A percentile compares a stretch with the other conserved stretches of the same genome.
Evolutionary conservation across 2,329 filamentous ascomycete species (phyloP).

Genomic region (Dothiorella sarmentorum): DNA sequence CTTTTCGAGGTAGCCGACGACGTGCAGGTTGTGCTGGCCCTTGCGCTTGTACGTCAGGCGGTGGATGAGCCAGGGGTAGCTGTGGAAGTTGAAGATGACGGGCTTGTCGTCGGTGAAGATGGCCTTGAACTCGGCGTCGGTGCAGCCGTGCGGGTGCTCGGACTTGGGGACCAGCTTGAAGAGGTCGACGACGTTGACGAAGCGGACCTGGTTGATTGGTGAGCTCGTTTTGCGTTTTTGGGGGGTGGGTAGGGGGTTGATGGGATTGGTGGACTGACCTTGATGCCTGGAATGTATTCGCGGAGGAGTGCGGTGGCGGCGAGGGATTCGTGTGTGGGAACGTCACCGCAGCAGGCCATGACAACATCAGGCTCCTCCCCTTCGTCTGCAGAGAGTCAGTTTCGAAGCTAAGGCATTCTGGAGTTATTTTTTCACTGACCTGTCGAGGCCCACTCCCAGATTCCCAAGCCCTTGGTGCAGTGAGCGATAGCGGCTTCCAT

Average conservation of each 20-base stretch:
- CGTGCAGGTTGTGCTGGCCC: slow-evolving; percentile 64
- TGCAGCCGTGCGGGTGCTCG: slow-evolving; percentile 71
- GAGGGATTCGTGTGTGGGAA: slow-evolving; percentile 69
- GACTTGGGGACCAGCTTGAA: slow-evolving; percentile 71
- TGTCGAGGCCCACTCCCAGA: slow-evolving; percentile 72
- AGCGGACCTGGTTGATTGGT: slow-evolving; percentile 61
- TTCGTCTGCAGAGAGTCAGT: slow-evolving; percentile 44
- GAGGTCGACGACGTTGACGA: slow-evolving; percentile 76
- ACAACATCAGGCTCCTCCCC: slow-evolving; percentile 68
- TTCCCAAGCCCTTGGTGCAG: slow-evolving; percentile 74
- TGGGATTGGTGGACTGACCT: slow-evolving; percentile 31
- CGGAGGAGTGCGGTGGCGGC: slow-evolving; percentile 72
- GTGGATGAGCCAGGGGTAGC: slow-evolving; percentile 77
- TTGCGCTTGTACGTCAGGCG: slow-evolving; percentile 72
- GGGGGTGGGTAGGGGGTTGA: no score
- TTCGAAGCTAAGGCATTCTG: slow-evolving; percentile 27
- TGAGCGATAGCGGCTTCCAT: slow-evolving; percentile 71
- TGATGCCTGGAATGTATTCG: slow-evolving; percentile 67
- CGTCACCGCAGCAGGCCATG: slow-evolving; percentile 73
- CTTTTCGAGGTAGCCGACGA: slow-evolving; percentile 79
- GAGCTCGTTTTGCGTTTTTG: no score
- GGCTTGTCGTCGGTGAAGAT: slow-evolving; percentile 71
- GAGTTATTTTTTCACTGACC: not conserved
- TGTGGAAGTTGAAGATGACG: slow-evolving; percentile 81
- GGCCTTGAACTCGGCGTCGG: slow-evolving; percentile 61